A percentile compares a stretch with the other conserved stretches of the same genome.
These are phyloP conservation scores for Nephelium lappaceum DNA, from an alignment of 345 rosid species.

Conservation along the genomic window DNA sequence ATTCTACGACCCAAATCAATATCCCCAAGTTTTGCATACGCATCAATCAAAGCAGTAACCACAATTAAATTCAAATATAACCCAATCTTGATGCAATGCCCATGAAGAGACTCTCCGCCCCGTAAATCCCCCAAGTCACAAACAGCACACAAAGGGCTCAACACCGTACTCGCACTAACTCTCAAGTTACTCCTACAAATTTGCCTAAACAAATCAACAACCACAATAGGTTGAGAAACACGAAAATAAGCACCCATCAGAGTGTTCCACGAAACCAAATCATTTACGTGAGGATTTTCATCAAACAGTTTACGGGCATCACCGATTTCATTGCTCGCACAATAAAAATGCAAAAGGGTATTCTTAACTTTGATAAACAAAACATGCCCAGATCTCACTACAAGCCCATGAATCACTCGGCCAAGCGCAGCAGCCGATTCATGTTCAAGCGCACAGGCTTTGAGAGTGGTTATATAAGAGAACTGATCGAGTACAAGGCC, in stretches of 20 bases:
- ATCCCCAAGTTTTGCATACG: conserved; percentile 48
- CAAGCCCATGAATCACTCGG: conserved; percentile 54
- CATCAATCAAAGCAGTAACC: conserved; percentile 54
- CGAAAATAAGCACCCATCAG: conserved; percentile 55
- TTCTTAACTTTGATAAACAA: conserved; percentile 50
- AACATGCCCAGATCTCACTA: conserved; percentile 50
- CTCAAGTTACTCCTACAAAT: conserved; percentile 34
- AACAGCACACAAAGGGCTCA: conserved; percentile 39
- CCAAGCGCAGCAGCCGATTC: conserved; percentile 32
- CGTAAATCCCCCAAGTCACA: conserved; percentile 42
- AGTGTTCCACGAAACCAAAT: conserved; percentile 57
- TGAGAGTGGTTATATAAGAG: conserved; percentile 58
- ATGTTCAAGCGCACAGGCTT: conserved; percentile 50
- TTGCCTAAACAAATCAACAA: conserved; percentile 38
- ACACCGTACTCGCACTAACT: conserved; percentile 42
- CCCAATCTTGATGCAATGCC: conserved; percentile 51
- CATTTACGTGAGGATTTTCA: conserved; percentile 47
- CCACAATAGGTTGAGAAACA: conserved; percentile 37
- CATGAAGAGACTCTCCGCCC: conserved; percentile 49
- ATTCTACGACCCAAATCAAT: conserved; percentile 43
- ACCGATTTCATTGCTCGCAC: conserved; percentile 31
- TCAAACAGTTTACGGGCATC: conserved; percentile 64
- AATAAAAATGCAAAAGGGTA: conserved; percentile 45
- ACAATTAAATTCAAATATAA: conserved; percentile 42
- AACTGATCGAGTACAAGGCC: conserved; percentile 52